These are phyloP conservation scores for Leccinum fibrillosum DNA, from an alignment of 768 basidiomycete genomes.

Conservation along the genomic window DNA sequence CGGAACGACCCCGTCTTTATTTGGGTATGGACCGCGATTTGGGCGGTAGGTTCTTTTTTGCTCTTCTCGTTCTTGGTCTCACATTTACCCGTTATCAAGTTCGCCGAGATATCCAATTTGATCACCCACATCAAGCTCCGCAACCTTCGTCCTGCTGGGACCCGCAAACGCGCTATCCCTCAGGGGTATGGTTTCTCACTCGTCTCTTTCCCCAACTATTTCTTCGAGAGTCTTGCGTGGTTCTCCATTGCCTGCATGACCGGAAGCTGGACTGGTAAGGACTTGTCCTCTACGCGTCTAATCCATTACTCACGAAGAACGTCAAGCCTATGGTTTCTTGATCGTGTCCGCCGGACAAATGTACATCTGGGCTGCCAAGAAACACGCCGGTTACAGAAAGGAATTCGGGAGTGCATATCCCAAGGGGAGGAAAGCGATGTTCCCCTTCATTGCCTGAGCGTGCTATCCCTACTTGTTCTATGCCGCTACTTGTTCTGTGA, in stretches of 20 bases:
- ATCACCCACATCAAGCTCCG: conserved; percentile 80
- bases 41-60: conserved; percentile 57
- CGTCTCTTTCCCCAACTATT: conserved; percentile 93
- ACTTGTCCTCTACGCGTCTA: background rate
- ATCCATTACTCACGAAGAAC: background rate
- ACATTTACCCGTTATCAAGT: conserved; percentile 43
- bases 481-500: background rate
- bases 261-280: conserved; percentile 67
- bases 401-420: conserved; percentile 91
- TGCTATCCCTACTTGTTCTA: background rate
- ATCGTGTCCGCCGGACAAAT: conserved; percentile 63
- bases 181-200: conserved; percentile 87
- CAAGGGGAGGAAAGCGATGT: conserved; percentile 66
- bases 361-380: conserved; percentile 87
- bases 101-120: conserved; percentile 82
- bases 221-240: conserved; percentile 86
- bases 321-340: conserved; percentile 61
- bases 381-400: conserved; percentile 85
- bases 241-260: conserved; percentile 70
- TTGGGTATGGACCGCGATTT: conserved; percentile 59
- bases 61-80: background rate
- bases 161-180: conserved; percentile 80
- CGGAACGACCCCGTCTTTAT: conserved; percentile 69
- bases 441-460: conserved; percentile 52
- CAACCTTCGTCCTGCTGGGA: conserved; percentile 76